These are phyloP conservation scores for Astragalus glycyphyllos DNA, from an alignment of 306 rosid species.

Conservation along the genomic window DNA sequence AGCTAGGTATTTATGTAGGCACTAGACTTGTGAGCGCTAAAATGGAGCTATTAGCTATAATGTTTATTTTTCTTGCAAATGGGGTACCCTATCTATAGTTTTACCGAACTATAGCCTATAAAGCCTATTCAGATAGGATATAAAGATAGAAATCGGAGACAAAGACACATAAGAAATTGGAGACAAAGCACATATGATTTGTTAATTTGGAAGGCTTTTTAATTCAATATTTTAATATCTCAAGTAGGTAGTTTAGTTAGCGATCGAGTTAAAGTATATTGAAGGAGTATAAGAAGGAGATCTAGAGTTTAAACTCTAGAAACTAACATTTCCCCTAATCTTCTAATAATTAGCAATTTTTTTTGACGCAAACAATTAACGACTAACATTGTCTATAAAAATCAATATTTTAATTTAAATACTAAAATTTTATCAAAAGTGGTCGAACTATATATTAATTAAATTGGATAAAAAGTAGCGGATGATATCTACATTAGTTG, in stretches of 20 bases:
- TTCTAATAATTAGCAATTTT: too few relatives aligned
- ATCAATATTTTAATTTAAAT: constrained; percentile 25
- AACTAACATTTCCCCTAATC: too few relatives aligned
- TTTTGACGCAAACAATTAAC: too few relatives aligned
- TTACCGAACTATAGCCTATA: constrained; percentile 28
- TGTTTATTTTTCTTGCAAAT: constrained; percentile 22
- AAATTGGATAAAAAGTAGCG: too few relatives aligned
- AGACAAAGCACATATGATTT: constrained; percentile 34
- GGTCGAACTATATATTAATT: background rate
- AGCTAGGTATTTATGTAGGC: constrained; percentile 35
- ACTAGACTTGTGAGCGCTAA: constrained; percentile 8
- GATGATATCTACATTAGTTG: too few relatives aligned
- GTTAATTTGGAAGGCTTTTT: constrained; percentile 18
- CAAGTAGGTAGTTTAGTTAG: too few relatives aligned
- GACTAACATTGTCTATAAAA: too few relatives aligned
- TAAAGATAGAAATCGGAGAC: constrained; percentile 37
- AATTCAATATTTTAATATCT: too few relatives aligned
- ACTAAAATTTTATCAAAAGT: background rate
- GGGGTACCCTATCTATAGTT: constrained; percentile 6
- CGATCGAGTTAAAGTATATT: too few relatives aligned
- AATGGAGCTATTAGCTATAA: constrained; percentile 10
- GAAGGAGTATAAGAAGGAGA: too few relatives aligned
- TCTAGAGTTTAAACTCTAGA: too few relatives aligned
- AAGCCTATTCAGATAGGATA: constrained; percentile 39
- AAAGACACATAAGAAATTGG: constrained; percentile 25